Percentiles rank a stretch among this genome's conserved stretches.
phyloP scores from a whole-genome alignment of 1,284 basidiomycete species.

The Afroboletus lepidellus region DNA sequence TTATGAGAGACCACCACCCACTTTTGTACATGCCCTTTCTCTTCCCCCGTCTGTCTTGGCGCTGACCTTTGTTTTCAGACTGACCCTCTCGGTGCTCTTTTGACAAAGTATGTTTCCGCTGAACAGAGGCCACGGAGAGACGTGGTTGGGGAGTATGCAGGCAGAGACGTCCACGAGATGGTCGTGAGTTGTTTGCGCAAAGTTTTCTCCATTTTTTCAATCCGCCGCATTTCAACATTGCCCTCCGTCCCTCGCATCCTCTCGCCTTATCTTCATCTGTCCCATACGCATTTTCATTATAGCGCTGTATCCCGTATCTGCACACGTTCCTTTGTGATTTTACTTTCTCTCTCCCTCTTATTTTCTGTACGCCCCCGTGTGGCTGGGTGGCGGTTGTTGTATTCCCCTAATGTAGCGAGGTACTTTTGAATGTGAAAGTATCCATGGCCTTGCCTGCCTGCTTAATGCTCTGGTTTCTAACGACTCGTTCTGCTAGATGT shows the following conservation, averaged over 20 bases:
- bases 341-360: constrained; percentile 27
- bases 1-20: constrained; percentile 1
- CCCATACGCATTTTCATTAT: constrained; percentile 15
- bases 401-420: constrained; percentile 23
- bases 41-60: background rate
- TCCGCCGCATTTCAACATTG: constrained; percentile 1
- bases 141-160: constrained; percentile 67
- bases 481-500: constrained; percentile 52
- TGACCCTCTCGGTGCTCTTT: constrained; percentile 72
- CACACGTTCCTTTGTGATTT: constrained; percentile 21
- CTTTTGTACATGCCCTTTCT: constrained; percentile 5
- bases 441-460: background rate
- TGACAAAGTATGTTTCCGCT: constrained; percentile 79
- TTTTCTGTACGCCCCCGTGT: constrained; percentile 20
- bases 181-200: constrained; percentile 54
- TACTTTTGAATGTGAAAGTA: constrained; percentile 22
- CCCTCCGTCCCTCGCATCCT: constrained; percentile 9
- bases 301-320: constrained; percentile 26
- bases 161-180: constrained; percentile 67
- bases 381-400: constrained; percentile 19
- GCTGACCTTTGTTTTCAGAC: constrained; percentile 52
- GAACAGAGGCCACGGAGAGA: constrained; percentile 72
- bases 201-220: constrained; percentile 11
- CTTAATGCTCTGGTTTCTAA: constrained; percentile 17
- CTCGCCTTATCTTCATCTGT: constrained; percentile 6